A percentile compares a stretch with the other conserved stretches of the same genome.
Conservation (phyloP, 2,329 filamentous ascomycete genomes). For the Paracoccidioides brasiliensis region DNA sequence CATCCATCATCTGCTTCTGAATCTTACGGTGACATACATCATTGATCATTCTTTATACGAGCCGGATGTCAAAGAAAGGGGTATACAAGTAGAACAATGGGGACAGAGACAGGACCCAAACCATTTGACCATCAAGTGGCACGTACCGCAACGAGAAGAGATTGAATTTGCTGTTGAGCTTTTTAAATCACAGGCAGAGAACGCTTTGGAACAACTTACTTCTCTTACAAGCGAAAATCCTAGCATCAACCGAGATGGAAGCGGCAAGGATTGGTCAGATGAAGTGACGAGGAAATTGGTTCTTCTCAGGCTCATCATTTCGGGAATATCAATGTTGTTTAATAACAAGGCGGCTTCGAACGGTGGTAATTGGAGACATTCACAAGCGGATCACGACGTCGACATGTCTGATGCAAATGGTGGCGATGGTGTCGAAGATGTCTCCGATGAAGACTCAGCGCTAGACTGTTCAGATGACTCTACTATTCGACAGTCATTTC, state of each 20-base stretch:
- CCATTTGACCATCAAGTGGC: conserved; percentile 79
- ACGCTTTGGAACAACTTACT: conserved; percentile 60
- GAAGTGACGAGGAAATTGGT: conserved; percentile 85
- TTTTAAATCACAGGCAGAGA: conserved; percentile 70
- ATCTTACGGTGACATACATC: conserved; percentile 87
- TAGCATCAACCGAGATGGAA: conserved; percentile 77
- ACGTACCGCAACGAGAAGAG: conserved; percentile 66
- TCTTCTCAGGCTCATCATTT: conserved; percentile 75
- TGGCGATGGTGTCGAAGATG: conserved; percentile 16
- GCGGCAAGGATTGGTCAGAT: conserved; percentile 98
- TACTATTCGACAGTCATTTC: conserved; percentile 65
- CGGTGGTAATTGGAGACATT: conserved; percentile 20
- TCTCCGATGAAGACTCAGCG: conserved; percentile 34
- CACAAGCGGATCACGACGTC: conserved; percentile 26
- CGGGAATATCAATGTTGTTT: conserved; percentile 80
- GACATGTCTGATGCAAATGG: conserved; percentile 34
- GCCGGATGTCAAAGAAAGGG: conserved; percentile 55
- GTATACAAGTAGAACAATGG: conserved; percentile 71
- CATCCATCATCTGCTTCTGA: conserved; percentile 88
- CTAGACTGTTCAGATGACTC: conserved; percentile 47
- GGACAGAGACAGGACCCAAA: conserved; percentile 61
- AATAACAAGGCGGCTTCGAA: conserved; percentile 61
- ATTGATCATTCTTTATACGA: conserved; percentile 83
- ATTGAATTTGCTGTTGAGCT: conserved; percentile 79
- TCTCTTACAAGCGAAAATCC: conserved; percentile 71